phyloP scores from a whole-genome alignment of 345 rosid genomes.

The Rhodamnia argentea region DNA sequence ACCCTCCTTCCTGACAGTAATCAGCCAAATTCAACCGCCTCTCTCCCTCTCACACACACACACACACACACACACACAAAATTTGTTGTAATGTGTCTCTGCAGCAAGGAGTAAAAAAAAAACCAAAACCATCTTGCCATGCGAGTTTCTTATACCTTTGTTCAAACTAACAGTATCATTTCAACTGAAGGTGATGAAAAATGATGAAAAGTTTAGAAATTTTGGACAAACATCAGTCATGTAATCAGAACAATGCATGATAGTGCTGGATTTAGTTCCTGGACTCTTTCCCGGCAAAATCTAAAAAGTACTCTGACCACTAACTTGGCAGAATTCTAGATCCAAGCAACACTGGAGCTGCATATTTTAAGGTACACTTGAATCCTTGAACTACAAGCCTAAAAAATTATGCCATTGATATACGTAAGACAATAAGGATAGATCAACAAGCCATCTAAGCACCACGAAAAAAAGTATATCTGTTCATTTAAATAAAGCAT shows the following conservation, averaged over 20 bases:
- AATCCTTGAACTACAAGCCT: not conserved
- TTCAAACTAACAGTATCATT: not conserved
- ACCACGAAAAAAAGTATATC: not conserved
- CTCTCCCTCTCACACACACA: too few species aligned
- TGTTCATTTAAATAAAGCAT: not conserved
- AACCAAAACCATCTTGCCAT: not conserved
- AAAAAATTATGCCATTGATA: not conserved
- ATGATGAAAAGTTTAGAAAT: not conserved
- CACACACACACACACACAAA: too few species aligned
- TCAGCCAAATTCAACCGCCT: not conserved
- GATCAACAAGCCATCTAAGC: not conserved
- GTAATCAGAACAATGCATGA: not conserved
- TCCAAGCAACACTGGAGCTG: not conserved
- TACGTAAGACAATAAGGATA: not conserved
- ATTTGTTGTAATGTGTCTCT: not conserved
- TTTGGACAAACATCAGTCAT: not conserved
- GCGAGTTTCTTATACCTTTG: not conserved
- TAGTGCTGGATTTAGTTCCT: not conserved
- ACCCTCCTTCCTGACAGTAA: not conserved
- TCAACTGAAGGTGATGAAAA: not conserved
- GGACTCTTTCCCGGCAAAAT: not conserved
- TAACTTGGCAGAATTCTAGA: not conserved
- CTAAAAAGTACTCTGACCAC: not conserved
- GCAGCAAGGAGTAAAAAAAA: not conserved
- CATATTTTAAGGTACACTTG: not conserved